These are phyloP conservation scores for Gaultheria prostrata DNA, from an alignment of 148 eudicot species.

Conservation along the genomic window DNA sequence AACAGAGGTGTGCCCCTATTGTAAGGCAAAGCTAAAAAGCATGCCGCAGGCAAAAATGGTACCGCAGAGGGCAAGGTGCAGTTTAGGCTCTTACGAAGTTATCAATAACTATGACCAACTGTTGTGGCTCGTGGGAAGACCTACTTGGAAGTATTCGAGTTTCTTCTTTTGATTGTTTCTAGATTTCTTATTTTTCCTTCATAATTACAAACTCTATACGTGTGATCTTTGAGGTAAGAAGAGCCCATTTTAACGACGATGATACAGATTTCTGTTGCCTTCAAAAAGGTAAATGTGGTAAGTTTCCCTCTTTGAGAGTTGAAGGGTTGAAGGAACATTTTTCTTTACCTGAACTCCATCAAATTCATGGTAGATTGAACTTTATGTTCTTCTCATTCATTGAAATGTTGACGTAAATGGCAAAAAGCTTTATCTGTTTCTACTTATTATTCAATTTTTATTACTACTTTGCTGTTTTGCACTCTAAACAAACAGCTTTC, in stretches of 20 bases:
- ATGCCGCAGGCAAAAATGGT: slow-evolving; percentile 79
- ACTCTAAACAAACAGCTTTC: background rate
- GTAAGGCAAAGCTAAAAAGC: slow-evolving; percentile 87
- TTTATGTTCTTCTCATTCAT: background rate
- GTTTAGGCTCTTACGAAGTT: slow-evolving; percentile 85
- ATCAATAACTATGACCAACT: background rate
- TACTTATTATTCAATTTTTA: background rate
- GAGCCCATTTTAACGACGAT: slow-evolving; percentile 41
- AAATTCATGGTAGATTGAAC: background rate
- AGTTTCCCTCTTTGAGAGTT: slow-evolving; percentile 16
- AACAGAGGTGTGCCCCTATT: slow-evolving; percentile 78
- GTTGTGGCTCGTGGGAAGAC: background rate
- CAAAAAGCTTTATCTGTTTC: background rate
- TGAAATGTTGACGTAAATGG: background rate
- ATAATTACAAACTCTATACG: background rate
- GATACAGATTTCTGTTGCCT: slow-evolving; percentile 55
- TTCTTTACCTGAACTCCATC: background rate
- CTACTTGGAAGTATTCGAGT: background rate
- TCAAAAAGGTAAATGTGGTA: slow-evolving; percentile 52
- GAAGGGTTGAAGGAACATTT: background rate
- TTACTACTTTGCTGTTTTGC: background rate
- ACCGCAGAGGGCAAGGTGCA: slow-evolving; percentile 81
- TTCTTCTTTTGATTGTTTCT: background rate
- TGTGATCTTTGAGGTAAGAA: slow-evolving; percentile 38
- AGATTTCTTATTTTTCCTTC: background rate